phyloP scores from a whole-genome alignment of 176 grass and related monocot species.

The Hsuehochloa calcarea region DNA sequence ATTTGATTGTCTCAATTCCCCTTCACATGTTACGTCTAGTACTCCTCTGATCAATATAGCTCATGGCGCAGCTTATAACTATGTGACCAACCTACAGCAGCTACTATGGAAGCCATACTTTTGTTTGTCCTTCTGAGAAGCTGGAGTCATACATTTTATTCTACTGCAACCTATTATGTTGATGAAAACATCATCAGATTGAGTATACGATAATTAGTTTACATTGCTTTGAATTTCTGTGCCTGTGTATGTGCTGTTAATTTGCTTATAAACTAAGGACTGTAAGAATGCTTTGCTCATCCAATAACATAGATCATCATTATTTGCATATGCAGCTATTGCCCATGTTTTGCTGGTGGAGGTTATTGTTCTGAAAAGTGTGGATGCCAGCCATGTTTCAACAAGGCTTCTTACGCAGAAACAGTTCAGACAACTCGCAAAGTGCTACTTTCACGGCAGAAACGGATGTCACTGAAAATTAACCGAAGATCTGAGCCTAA shows the following conservation, averaged over 20 bases:
- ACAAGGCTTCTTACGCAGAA: constrained; percentile 49
- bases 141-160: neutral
- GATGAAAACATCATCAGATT: neutral
- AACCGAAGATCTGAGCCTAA: constrained; percentile 55
- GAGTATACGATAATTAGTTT: constrained; percentile 1
- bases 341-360: constrained; percentile 59
- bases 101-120: neutral
- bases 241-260: neutral
- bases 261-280: neutral
- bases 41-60: neutral
- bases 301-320: neutral
- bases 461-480: constrained; percentile 53
- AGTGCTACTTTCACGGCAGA: constrained; percentile 57
- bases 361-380: constrained; percentile 65
- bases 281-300: neutral
- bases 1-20: neutral
- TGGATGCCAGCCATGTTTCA: constrained; percentile 56
- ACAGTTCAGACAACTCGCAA: constrained; percentile 63
- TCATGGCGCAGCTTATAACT: neutral
- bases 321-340: constrained; percentile 45
- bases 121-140: neutral
- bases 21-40: neutral
- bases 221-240: neutral
- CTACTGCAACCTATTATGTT: neutral
- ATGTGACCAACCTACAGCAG: neutral